These are phyloP conservation scores for Xylaria bambusicola DNA, from an alignment of 495 filamentous ascomycete species.

Conservation along the genomic window DNA sequence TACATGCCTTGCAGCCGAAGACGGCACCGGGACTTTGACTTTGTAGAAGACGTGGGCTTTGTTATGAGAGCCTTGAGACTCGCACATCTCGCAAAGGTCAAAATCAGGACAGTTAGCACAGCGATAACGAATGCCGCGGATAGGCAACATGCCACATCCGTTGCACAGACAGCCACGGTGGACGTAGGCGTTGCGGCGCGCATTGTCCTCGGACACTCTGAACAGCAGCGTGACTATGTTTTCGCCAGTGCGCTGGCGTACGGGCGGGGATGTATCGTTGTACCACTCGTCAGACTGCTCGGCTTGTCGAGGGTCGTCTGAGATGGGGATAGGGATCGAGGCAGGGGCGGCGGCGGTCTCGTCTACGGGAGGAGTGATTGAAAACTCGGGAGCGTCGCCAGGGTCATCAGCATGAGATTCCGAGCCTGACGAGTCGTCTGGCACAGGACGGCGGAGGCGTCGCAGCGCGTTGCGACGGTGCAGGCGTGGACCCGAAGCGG, in stretches of 20 bases:
- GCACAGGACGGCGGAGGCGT: conserved; percentile 41
- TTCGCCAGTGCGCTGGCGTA: conserved; percentile 64
- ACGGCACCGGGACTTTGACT: conserved; percentile 53
- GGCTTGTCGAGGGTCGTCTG: conserved; percentile 57
- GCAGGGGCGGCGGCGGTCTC: background rate
- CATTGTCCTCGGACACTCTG: conserved; percentile 80
- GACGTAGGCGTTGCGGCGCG: conserved; percentile 80
- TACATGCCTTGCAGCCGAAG: conserved; percentile 57
- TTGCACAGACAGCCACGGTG: conserved; percentile 95
- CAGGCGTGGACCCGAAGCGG: conserved; percentile 32
- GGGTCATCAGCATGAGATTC: conserved; percentile 52
- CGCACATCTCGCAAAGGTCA: conserved; percentile 87
- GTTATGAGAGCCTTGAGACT: conserved; percentile 78
- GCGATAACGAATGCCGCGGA: conserved; percentile 86
- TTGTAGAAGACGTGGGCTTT: conserved; percentile 98
- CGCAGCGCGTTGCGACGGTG: conserved; percentile 63
- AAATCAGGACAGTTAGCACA: conserved; percentile 93
- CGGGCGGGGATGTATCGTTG: conserved; percentile 40
- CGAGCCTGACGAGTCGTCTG: conserved; percentile 36
- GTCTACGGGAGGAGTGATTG: background rate
- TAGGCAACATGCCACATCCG: conserved; percentile 78
- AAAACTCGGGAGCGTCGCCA: conserved; percentile 31
- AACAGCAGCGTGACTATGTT: conserved; percentile 74
- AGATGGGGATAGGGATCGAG: background rate
- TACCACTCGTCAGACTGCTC: conserved; percentile 59